phyloP scores from a whole-genome alignment of 768 basidiomycete species.

The Ramaria sp. region DNA sequence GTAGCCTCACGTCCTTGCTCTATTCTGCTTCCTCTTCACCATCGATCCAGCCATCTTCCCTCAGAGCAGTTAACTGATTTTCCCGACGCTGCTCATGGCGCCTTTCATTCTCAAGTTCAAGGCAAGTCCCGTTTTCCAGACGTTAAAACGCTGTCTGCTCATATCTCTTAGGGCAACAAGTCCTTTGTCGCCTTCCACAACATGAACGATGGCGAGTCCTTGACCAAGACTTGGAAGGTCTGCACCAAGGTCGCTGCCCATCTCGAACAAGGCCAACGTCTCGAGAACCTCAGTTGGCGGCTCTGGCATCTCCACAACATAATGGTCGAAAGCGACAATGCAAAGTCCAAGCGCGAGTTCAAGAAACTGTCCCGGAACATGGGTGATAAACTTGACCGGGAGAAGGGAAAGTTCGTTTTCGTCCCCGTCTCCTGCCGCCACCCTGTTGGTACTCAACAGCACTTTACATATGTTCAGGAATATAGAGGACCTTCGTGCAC shows the following conservation, averaged over 20 bases:
- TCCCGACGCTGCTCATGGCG: conserved; percentile 6
- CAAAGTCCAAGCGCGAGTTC: conserved; percentile 82
- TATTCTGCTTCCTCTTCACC: conserved; percentile 2
- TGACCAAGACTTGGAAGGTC: conserved; percentile 90
- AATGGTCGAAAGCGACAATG: conserved; percentile 86
- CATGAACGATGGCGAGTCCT: conserved; percentile 70
- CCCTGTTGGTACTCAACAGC: not conserved
- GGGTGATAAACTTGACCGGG: conserved; percentile 89
- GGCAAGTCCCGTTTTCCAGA: conserved; percentile 10
- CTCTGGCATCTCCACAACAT: conserved; percentile 88
- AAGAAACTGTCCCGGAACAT: conserved; percentile 80
- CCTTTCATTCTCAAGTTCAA: conserved; percentile 26
- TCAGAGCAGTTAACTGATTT: conserved; percentile 5
- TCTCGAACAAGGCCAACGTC: conserved; percentile 83
- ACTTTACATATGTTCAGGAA: conserved; percentile 34
- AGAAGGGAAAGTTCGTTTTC: conserved; percentile 70
- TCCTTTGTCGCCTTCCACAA: conserved; percentile 91
- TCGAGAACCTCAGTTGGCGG: conserved; percentile 88
- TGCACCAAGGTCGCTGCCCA: conserved; percentile 86
- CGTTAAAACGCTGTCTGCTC: conserved; percentile 1
- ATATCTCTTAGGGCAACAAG: conserved; percentile 63
- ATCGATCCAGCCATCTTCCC: conserved; percentile 4
- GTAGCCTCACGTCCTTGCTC: conserved; percentile 3
- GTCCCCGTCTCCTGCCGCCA: not conserved
- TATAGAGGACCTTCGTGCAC: conserved; percentile 78